phyloP scores from a whole-genome alignment of 495 filamentous ascomycete genomes.

The Clohesyomyces aquaticus region DNA sequence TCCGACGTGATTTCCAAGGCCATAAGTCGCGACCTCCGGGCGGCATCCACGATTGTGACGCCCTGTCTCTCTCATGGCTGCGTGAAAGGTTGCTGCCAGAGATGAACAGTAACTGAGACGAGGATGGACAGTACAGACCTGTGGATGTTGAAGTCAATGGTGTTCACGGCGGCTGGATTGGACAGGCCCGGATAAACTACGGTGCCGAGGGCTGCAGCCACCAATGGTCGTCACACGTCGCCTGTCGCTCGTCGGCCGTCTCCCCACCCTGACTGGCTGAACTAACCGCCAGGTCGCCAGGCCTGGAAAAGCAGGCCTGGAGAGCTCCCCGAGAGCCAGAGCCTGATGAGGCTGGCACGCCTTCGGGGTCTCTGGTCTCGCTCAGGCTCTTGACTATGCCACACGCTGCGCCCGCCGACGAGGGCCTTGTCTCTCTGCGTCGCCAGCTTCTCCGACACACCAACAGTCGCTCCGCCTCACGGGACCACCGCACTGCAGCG shows the following conservation, averaged over 20 bases:
- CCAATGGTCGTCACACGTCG: background rate
- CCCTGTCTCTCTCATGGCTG: no score
- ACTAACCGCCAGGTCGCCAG: conserved; percentile 4
- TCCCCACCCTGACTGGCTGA: background rate
- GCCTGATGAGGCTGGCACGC: conserved; percentile 6
- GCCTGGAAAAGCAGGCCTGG: no score
- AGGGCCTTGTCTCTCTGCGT: conserved; percentile 6
- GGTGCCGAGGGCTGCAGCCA: conserved; percentile 1
- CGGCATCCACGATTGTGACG: no score
- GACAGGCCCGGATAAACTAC: background rate
- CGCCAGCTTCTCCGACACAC: background rate
- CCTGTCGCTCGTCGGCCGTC: background rate
- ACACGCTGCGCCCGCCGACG: conserved; percentile 2
- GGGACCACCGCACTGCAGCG: background rate
- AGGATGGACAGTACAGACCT: no score
- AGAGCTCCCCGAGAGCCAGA: no score
- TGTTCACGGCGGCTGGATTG: background rate
- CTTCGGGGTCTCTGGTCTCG: no score
- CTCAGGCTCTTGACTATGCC: conserved; percentile 6
- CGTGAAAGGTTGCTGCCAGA: background rate
- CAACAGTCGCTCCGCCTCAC: background rate
- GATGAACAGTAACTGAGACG: background rate
- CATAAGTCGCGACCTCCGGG: no score
- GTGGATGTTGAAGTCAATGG: background rate
- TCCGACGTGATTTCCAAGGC: background rate